Evolutionary conservation across 2,329 filamentous ascomycete species (phyloP).

Genomic region (Neonectria hederae): DNA sequence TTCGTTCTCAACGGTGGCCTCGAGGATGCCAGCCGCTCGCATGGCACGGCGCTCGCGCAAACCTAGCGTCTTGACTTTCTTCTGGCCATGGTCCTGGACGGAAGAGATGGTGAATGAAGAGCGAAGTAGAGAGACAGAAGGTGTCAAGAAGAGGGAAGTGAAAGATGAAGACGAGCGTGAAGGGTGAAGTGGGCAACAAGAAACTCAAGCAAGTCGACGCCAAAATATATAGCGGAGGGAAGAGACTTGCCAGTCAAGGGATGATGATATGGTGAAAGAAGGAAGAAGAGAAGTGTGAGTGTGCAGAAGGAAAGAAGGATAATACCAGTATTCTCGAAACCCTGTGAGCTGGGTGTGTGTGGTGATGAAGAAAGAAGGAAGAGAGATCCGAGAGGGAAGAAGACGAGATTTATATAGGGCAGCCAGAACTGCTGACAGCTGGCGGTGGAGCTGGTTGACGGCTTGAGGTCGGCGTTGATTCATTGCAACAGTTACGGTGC

Average conservation of each 20-base stretch:
- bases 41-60: not conserved
- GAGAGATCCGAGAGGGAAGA: not conserved
- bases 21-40: not conserved
- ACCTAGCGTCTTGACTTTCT: no score
- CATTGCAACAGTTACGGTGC: not conserved
- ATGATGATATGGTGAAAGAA: no score
- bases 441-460: not conserved
- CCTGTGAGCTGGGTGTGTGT: not conserved
- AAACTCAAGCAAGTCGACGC: not conserved
- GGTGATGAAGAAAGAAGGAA: constrained; percentile 16
- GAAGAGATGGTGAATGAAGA: not conserved
- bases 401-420: constrained; percentile 24
- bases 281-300: not conserved
- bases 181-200: not conserved
- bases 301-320: not conserved
- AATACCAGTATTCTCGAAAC: not conserved
- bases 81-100: not conserved
- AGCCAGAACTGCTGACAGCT: not conserved
- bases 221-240: not conserved
- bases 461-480: not conserved
- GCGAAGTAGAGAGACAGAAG: not conserved
- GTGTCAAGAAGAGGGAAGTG: not conserved
- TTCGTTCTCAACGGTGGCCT: not conserved
- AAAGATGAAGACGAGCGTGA: not conserved
- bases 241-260: not conserved